Conservation (phyloP, 441 rosid genomes). For the Gossypium trilobum region DNA sequence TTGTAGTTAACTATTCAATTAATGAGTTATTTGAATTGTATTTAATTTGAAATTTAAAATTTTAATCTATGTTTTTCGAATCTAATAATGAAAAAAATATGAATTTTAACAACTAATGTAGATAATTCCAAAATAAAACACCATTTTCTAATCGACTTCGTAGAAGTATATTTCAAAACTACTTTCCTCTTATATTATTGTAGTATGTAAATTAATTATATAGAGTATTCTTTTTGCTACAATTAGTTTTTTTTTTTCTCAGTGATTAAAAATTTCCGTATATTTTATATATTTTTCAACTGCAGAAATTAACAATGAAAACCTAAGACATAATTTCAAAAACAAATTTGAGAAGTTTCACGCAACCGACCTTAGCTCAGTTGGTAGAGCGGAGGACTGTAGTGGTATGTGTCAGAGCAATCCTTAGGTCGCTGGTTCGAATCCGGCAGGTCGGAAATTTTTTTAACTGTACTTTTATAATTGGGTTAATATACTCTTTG, state of each 20-base stretch:
- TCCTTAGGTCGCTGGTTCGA: conserved; percentile 9
- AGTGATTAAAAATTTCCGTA: neutral
- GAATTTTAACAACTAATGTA: neutral
- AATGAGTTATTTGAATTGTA: too few relatives aligned
- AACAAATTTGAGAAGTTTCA: too few relatives aligned
- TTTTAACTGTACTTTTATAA: neutral
- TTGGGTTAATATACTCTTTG: neutral
- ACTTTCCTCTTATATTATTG: neutral
- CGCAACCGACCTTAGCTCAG: conserved; percentile 61
- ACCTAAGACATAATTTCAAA: too few relatives aligned
- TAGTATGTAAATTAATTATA: neutral
- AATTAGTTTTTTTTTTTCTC: neutral
- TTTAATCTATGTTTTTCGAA: too few relatives aligned
- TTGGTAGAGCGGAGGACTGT: conserved; percentile 69
- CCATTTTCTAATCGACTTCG: neutral
- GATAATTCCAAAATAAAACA: neutral
- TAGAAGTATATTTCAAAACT: too few relatives aligned
- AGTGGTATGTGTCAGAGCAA: conserved; percentile 16
- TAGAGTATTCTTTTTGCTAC: too few relatives aligned
- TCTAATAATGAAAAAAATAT: too few relatives aligned
- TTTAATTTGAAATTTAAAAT: too few relatives aligned
- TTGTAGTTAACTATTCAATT: too few relatives aligned
- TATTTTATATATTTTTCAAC: neutral
- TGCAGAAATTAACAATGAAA: neutral
- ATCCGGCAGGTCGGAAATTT: neutral